Evolutionary conservation across 1,284 basidiomycete genomes (phyloP).

Genomic region (Hymenochaete sp.): DNA sequence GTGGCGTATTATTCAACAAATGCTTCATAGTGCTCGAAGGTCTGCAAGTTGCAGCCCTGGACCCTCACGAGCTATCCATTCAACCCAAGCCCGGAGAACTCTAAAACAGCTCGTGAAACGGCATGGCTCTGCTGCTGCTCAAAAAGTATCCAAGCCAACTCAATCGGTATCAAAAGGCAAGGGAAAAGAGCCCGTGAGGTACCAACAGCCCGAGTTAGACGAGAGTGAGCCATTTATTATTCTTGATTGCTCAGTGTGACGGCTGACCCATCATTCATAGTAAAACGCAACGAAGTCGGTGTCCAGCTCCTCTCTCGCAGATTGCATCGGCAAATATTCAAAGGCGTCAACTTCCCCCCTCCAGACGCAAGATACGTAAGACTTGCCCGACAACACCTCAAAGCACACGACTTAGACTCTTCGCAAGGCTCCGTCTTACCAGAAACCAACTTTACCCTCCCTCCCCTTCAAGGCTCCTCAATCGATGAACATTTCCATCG

Average conservation of each 20-base stretch:
- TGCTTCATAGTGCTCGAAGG: slow-evolving; percentile 8
- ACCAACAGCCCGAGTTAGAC: neutral
- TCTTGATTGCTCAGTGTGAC: neutral
- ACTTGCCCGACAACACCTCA: slow-evolving; percentile 75
- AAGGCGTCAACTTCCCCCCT: slow-evolving; percentile 53
- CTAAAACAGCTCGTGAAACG: slow-evolving; percentile 9
- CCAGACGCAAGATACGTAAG: slow-evolving; percentile 58
- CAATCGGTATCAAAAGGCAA: too few relatives aligned
- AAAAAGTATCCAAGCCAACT: too few relatives aligned
- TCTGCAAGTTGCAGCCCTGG: neutral
- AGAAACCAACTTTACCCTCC: slow-evolving; percentile 75
- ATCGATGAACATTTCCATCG: slow-evolving; percentile 87
- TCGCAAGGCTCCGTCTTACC: slow-evolving; percentile 74
- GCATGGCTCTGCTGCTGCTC: neutral
- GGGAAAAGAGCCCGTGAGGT: too few relatives aligned
- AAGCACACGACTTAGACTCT: slow-evolving; percentile 72
- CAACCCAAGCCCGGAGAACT: neutral
- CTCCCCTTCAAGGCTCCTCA: slow-evolving; percentile 73
- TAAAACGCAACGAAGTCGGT: slow-evolving; percentile 68
- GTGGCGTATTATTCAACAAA: too few relatives aligned
- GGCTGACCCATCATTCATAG: neutral
- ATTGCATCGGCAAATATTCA: slow-evolving; percentile 82
- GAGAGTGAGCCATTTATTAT: neutral
- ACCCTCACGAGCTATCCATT: slow-evolving; percentile 2
- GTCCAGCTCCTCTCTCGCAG: slow-evolving; percentile 84